Conservation (phyloP, 2,329 filamentous ascomycete genomes). For the Orbilia brochopaga region DNA sequence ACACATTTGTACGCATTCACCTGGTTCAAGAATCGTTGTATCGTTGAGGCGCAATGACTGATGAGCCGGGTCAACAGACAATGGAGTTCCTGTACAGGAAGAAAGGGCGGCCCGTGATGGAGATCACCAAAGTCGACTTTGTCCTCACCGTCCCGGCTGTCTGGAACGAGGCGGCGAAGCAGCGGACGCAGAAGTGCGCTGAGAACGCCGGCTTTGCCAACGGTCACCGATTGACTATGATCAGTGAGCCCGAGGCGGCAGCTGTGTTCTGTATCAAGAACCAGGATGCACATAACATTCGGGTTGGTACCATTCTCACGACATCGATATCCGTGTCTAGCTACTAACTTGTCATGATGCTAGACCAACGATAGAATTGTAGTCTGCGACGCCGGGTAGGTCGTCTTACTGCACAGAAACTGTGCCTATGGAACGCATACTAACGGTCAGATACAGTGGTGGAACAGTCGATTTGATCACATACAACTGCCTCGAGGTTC, state of each 20-base stretch:
- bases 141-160: constrained; percentile 81
- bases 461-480: constrained; percentile 49
- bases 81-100: constrained; percentile 45
- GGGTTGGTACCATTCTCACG: constrained; percentile 8
- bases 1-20: constrained; percentile 38
- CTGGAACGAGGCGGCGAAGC: constrained; percentile 79
- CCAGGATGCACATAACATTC: constrained; percentile 44
- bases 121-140: constrained; percentile 66
- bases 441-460: constrained; percentile 35
- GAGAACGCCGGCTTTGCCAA: constrained; percentile 48
- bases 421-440: no score
- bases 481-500: constrained; percentile 46
- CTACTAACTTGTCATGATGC: constrained; percentile 12
- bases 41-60: not conserved
- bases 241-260: constrained; percentile 44
- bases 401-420: no score
- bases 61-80: constrained; percentile 10
- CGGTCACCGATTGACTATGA: constrained; percentile 49
- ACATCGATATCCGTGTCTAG: not conserved
- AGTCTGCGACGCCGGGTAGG: constrained; percentile 43
- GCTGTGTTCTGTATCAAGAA: constrained; percentile 49
- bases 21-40: not conserved
- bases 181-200: constrained; percentile 46
- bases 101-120: constrained; percentile 42
- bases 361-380: constrained; percentile 45